Evolutionary conservation across 768 basidiomycete species (phyloP), one percentile per base, ranked within the genome.

Genomic region (Piloderma croceum): DNA sequence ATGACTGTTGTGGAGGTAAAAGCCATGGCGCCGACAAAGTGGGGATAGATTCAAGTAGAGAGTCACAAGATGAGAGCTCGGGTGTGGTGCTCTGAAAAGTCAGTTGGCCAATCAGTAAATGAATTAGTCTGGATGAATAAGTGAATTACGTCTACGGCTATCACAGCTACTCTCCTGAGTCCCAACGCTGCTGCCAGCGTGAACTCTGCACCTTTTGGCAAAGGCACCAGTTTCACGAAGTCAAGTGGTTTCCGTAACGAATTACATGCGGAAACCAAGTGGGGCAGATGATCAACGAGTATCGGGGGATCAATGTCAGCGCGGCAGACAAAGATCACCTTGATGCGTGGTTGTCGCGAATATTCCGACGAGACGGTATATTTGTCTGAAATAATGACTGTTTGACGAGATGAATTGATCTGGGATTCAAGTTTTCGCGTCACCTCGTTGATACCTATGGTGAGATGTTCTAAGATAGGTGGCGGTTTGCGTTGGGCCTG

Each of bases 381-480:
- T 36, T 34, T 11, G 39, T 41, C 31, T 34, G 46, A 29, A 42
- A 21, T 12, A 34, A 39, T 31, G 27, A 48, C n/a, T 17, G 39
- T 38, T 24, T 47, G 43, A 50, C 58, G 56, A 48, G 47, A 38
- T 49, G 58, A 41, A 44, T 51, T 44, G 56, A 75, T 63, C 50
- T 84, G 77, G 2, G 35, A 47, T 58, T 93, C 90, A 10, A 93
- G 68, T 21, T 68, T 66, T 56, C 76, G 81, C 1, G 89, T 89
- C 11, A 91, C 83, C 51, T 77, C 67, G 51, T 91, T 92, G 45
- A 91, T 81, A n/a, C 90, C 90, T 34, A 81, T 53, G 7, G 67
- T 57, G 24, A 83, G 43, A 54, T 81, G 74, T 7, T 62, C 48
- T 17, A 77, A 56, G 23, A 81, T 55, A 3, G 48, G 27, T 2